These are phyloP conservation scores for Cryptococcus sp. DNA, from an alignment of 1,284 basidiomycete species.

Conservation along the genomic window DNA sequence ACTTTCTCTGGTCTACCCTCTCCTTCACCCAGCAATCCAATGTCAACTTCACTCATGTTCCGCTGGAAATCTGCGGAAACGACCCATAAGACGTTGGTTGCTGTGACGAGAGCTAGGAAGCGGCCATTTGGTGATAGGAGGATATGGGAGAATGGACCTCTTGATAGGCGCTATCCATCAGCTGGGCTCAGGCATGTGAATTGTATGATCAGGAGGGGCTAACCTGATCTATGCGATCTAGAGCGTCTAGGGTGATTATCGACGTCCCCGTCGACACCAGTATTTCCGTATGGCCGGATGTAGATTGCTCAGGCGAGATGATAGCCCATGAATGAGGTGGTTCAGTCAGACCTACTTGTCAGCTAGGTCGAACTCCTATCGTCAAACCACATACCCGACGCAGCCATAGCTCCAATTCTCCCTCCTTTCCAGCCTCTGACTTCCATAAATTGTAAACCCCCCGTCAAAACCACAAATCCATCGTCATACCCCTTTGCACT, in stretches of 20 bases:
- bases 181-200: too few species aligned
- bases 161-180: constrained; percentile 58
- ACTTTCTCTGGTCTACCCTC: constrained; percentile 55
- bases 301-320: constrained; percentile 77
- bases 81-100: constrained; percentile 73
- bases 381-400: constrained; percentile 57
- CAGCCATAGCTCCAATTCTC: constrained; percentile 59
- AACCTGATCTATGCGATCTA: constrained; percentile 76
- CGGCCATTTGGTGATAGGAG: constrained; percentile 90
- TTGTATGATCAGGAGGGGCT: constrained; percentile 2
- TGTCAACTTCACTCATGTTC: constrained; percentile 80
- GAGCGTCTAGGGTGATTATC: constrained; percentile 72
- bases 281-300: constrained; percentile 81
- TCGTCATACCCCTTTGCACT: constrained; percentile 79
- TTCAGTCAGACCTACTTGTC: constrained; percentile 60
- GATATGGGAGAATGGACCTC: constrained; percentile 83
- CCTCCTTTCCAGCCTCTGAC: constrained; percentile 79
- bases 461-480: constrained; percentile 81
- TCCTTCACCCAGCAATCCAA: constrained; percentile 31
- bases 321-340: constrained; percentile 78
- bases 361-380: neutral
- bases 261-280: constrained; percentile 72
- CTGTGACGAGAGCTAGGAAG: constrained; percentile 78
- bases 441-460: constrained; percentile 71
- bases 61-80: constrained; percentile 89